These are phyloP conservation scores for Chamaenerion angustifolium DNA, from an alignment of 345 rosid species.

Conservation along the genomic window DNA sequence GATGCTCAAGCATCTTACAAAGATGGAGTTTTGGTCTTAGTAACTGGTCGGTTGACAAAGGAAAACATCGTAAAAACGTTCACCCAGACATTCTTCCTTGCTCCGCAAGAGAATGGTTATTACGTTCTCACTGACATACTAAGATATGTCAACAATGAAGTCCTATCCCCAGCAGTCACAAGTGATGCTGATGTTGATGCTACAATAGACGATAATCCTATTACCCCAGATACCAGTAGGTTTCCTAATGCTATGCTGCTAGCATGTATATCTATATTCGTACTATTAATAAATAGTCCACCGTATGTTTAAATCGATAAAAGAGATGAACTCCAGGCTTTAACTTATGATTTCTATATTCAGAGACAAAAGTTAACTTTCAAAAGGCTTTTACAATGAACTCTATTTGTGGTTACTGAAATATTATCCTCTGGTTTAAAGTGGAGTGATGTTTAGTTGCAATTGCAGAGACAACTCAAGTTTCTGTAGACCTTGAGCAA, in stretches of 20 bases:
- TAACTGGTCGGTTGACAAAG: slow-evolving; percentile 46
- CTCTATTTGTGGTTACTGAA: too few species aligned
- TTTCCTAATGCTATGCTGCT: neutral
- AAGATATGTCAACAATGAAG: slow-evolving; percentile 38
- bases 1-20: slow-evolving; percentile 48
- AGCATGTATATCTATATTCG: too few species aligned
- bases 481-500: neutral
- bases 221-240: slow-evolving; percentile 24
- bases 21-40: slow-evolving; percentile 45
- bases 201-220: slow-evolving; percentile 8
- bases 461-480: slow-evolving; percentile 21
- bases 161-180: slow-evolving; percentile 4
- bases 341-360: too few species aligned
- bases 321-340: too few species aligned
- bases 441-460: neutral
- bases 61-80: slow-evolving; percentile 33
- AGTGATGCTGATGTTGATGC: slow-evolving; percentile 11
- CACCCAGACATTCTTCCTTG: slow-evolving; percentile 60
- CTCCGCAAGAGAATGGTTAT: slow-evolving; percentile 46
- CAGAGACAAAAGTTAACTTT: too few species aligned
- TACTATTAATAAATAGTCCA: neutral
- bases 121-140: slow-evolving; percentile 64
- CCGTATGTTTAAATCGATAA: too few species aligned
- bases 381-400: too few species aligned
- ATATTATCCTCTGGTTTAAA: neutral